Evolutionary conservation across 2,329 filamentous ascomycete genomes (phyloP).

Genomic region (Dryadomyces sulphureus): DNA sequence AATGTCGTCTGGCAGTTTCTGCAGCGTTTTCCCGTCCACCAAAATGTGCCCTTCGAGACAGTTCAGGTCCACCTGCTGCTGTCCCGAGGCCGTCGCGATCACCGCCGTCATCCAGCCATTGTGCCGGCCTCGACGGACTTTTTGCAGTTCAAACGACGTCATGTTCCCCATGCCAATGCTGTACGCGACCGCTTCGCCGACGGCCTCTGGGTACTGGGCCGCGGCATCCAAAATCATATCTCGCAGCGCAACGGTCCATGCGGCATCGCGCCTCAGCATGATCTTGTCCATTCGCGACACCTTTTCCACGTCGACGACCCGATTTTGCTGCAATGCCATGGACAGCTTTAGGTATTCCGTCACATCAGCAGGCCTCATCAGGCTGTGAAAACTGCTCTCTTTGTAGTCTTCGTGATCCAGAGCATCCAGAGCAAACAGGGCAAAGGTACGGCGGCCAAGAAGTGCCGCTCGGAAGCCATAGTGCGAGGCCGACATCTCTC

Average conservation of each 20-base stretch:
- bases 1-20: conserved; percentile 36
- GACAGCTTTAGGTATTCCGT: neutral
- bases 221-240: neutral
- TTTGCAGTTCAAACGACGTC: neutral
- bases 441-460: conserved; percentile 32
- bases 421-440: conserved; percentile 2
- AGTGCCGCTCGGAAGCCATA: conserved; percentile 41
- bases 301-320: neutral
- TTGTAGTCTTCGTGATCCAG: neutral
- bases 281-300: neutral
- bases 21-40: conserved; percentile 19
- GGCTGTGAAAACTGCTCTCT: too few species aligned
- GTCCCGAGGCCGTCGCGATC: neutral
- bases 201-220: neutral
- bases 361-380: neutral
- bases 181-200: neutral
- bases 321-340: conserved; percentile 8
- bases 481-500: conserved; percentile 18
- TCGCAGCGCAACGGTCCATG: neutral
- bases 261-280: neutral
- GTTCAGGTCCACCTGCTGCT: conserved; percentile 20
- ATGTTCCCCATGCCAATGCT: neutral
- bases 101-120: conserved; percentile 2
- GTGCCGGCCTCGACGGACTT: neutral
- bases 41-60: conserved; percentile 20